A percentile compares a stretch with the other conserved stretches of the same genome.
phyloP scores from a whole-genome alignment of 805 yeast species.

The Sugiyamaella boreocaroliniensis region DNA sequence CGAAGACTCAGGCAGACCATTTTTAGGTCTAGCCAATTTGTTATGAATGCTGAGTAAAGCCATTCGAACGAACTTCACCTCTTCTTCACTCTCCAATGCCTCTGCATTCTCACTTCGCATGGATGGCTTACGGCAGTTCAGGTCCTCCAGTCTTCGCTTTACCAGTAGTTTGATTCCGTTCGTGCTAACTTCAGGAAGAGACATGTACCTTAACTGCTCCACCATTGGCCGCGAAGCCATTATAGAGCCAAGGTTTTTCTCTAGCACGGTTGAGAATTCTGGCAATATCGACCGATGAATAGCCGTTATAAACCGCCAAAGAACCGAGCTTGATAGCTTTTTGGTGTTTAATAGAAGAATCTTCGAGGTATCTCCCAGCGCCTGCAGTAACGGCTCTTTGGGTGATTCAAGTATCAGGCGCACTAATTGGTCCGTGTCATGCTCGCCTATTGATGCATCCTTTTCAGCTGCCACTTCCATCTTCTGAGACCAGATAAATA shows the following conservation, averaged over 20 bases:
- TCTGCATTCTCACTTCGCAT: neutral
- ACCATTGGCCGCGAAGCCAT: constrained; percentile 24
- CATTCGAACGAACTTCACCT: constrained; percentile 23
- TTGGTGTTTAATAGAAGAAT: neutral
- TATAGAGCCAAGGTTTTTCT: constrained; percentile 8
- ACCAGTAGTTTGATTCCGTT: constrained; percentile 19
- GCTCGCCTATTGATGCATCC: constrained; percentile 3
- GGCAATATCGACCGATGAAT: constrained; percentile 1
- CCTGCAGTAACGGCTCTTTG: constrained; percentile 3
- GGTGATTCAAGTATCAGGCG: constrained; percentile 7
- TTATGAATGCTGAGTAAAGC: constrained; percentile 25
- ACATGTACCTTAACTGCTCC: constrained; percentile 29
- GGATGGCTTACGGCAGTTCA: constrained; percentile 5
- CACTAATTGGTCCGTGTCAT: constrained; percentile 12
- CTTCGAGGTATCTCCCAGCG: neutral
- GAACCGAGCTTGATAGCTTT: constrained; percentile 18
- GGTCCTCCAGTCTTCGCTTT: constrained; percentile 9
- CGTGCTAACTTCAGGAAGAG: constrained; percentile 18
- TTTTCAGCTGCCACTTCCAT: neutral
- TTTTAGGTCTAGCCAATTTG: constrained; percentile 8
- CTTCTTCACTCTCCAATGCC: constrained; percentile 19
- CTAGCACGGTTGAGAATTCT: constrained; percentile 4
- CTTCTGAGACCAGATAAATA: neutral
- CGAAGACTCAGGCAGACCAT: neutral
- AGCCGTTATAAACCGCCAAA: constrained; percentile 26